Evolutionary conservation across 2,329 filamentous ascomycete genomes (phyloP), one percentile per base, ranked within the genome.

Genomic region (Dactylellina leptospora): DNA sequence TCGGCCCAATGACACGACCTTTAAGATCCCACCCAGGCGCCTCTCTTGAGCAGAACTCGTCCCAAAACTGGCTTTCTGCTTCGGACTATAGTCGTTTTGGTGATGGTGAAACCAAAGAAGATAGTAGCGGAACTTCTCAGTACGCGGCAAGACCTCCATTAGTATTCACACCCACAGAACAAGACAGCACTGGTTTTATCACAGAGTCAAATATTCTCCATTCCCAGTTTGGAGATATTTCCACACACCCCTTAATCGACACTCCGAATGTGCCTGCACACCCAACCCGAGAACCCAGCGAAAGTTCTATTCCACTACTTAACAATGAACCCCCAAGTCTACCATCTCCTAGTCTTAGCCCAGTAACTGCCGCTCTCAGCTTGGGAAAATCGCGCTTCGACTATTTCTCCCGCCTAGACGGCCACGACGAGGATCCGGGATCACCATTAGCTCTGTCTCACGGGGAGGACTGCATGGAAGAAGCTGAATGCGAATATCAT

Each of bases 311-410:
- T 53, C 88, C 92, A 77, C 89, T 87, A 48, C 85, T 89, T 60
- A 86, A 88, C 63, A 88, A 89, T 38, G 90, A 95, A 79, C 93
- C 97, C 82, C 92, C 91, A 74, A 97, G 92, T 80, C 84, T 99
- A 73, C 95, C 95, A 56, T 99, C 95, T 79, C 95, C 95, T 30
- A 93, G 95, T 77, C 82, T 99, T 63, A 99, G 95, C 23, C 95
- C 95, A 2, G 87, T 89, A 38, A 96, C 93, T 4, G 86, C 96
- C 69, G 91, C 91, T 76, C 90, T 93, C 44, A 83, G 84, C 23
- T 84, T 86, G 76, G 78, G 83, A 5, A 79, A 55, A 73, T 75
- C 55, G 40, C 48, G 61, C 28, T 74, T 44, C 47, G 70, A 69
- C 61, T 76, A 74, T 77, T 79, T 77, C 72, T 82, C 78, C 0